A percentile compares a stretch with the other conserved stretches of the same genome.
Conservation (phyloP, 805 yeast genomes). For the Huiozyma sinensis region DNA sequence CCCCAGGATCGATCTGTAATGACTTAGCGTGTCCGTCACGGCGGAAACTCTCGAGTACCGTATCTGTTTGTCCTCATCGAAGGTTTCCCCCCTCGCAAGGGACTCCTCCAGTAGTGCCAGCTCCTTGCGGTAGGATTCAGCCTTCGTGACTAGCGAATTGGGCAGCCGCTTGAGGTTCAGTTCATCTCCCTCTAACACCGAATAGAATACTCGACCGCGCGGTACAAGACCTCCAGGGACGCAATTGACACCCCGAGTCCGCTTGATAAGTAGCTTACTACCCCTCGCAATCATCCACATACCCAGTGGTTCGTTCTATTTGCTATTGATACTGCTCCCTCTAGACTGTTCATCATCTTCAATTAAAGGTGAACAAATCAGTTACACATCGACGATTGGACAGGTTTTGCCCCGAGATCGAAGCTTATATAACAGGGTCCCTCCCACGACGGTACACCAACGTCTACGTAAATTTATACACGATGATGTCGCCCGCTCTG, state of each 20-base stretch:
- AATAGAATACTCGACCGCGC: background rate
- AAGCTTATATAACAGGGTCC: no score
- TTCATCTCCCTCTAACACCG: background rate
- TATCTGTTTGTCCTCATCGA: constrained; percentile 40
- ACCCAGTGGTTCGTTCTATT: no score
- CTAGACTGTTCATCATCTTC: no score
- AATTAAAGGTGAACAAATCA: no score
- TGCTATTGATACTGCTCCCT: no score
- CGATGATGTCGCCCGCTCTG: constrained; percentile 66
- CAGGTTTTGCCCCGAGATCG: no score
- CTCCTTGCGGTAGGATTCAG: constrained; percentile 34
- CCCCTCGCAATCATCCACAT: no score
- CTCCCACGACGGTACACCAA: no score
- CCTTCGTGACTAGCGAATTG: constrained; percentile 41
- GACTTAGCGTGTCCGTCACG: constrained; percentile 33
- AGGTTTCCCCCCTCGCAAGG: constrained; percentile 34
- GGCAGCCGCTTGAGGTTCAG: constrained; percentile 30
- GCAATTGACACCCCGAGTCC: no score
- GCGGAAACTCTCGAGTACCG: constrained; percentile 36
- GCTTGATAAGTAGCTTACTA: no score
- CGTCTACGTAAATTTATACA: constrained; percentile 29
- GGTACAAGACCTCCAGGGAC: no score
- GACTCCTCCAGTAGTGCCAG: constrained; percentile 31
- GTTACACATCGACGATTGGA: no score
- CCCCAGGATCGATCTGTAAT: constrained; percentile 27